Evolutionary conservation across 2,329 filamentous ascomycete species (phyloP).

Genomic region (Colletotrichum scovillei): DNA sequence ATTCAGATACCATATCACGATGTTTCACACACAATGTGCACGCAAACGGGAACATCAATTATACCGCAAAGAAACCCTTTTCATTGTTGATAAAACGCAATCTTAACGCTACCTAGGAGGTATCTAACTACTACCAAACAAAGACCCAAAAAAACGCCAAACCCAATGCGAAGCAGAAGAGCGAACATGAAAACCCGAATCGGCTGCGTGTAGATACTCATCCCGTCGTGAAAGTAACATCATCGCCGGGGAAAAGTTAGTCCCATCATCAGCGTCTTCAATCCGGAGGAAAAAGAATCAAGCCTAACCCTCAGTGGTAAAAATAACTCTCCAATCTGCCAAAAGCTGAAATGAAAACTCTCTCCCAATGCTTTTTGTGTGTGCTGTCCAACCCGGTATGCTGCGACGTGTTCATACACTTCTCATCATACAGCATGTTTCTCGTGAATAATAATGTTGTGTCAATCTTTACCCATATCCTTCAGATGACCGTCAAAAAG

Average conservation of each 20-base stretch:
- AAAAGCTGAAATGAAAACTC: slow-evolving; percentile 17
- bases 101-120: slow-evolving; percentile 30
- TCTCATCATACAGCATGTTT: slow-evolving; percentile 34
- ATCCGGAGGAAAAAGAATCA: not conserved
- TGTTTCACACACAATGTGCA: too few relatives aligned
- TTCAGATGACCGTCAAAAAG: not conserved
- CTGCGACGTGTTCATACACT: slow-evolving; percentile 35
- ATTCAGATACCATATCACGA: too few relatives aligned
- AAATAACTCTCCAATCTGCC: slow-evolving; percentile 13
- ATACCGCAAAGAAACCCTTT: not conserved
- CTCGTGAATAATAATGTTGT: slow-evolving; percentile 30
- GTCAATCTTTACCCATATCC: not conserved
- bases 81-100: slow-evolving; percentile 10
- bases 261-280: slow-evolving; percentile 4
- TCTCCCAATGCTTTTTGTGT: slow-evolving; percentile 34
- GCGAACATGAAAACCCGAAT: slow-evolving; percentile 8
- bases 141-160: slow-evolving; percentile 15
- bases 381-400: slow-evolving; percentile 35
- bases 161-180: slow-evolving; percentile 18
- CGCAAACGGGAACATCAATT: not conserved
- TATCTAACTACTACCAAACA: slow-evolving; percentile 29
- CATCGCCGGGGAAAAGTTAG: slow-evolving; percentile 1
- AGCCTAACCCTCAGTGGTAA: slow-evolving; percentile 5
- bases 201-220: slow-evolving; percentile 32
- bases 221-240: slow-evolving; percentile 29